Conservation (phyloP, 441 rosid genomes). For the Sinapis alba region DNA sequence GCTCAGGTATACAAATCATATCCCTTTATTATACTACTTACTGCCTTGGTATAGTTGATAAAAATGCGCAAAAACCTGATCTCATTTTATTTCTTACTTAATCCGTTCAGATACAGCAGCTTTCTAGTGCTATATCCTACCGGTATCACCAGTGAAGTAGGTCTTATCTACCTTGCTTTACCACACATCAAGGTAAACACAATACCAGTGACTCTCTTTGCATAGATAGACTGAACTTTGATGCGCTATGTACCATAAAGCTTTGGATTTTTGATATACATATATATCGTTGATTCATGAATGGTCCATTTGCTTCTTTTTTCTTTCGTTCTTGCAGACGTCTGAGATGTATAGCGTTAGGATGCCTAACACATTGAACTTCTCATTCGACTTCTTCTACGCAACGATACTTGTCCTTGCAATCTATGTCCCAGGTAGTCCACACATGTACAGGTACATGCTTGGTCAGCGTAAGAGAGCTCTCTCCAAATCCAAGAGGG, state of each 20-base stretch:
- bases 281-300: background rate
- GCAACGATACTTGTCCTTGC: slow-evolving; percentile 71
- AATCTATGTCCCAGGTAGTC: slow-evolving; percentile 85
- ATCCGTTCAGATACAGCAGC: slow-evolving; percentile 76
- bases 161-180: slow-evolving; percentile 73
- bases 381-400: slow-evolving; percentile 81
- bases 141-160: slow-evolving; percentile 97
- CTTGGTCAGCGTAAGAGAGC: slow-evolving; percentile 91
- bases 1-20: slow-evolving; percentile 66
- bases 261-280: background rate
- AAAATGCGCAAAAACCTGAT: background rate
- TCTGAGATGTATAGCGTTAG: slow-evolving; percentile 73
- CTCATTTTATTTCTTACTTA: background rate
- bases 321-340: slow-evolving; percentile 44
- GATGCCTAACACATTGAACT: slow-evolving; percentile 96
- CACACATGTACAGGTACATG: slow-evolving; percentile 89
- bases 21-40: background rate
- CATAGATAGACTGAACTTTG: slow-evolving; percentile 2
- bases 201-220: background rate
- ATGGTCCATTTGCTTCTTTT: background rate
- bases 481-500: slow-evolving; percentile 81
- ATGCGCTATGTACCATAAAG: background rate
- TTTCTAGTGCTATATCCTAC: slow-evolving; percentile 77
- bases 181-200: slow-evolving; percentile 83
- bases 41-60: too few relatives aligned